phyloP scores from a whole-genome alignment of 257 asterid species.

The Petunia secreta region DNA sequence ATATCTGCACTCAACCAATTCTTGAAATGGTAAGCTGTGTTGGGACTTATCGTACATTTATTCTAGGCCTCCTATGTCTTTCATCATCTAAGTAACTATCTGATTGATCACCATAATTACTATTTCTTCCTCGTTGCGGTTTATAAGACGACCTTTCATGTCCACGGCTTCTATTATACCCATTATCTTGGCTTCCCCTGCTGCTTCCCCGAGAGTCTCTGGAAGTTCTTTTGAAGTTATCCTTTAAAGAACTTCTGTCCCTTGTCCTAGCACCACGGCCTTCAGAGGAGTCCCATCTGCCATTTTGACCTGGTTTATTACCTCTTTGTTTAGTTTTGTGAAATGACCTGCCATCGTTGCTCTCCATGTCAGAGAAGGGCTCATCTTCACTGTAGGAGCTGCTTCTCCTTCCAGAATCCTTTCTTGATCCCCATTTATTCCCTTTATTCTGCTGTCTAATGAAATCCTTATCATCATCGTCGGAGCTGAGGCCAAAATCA shows the following conservation, averaged over 20 bases:
- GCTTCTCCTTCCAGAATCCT: conserved; percentile 43
- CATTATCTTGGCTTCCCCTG: conserved; percentile 39
- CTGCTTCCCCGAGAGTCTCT: conserved; percentile 44
- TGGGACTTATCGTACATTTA: conserved; percentile 61
- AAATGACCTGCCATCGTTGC: conserved; percentile 44
- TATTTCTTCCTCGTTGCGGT: conserved; percentile 53
- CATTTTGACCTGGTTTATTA: conserved; percentile 32
- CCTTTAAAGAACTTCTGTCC: conserved; percentile 34
- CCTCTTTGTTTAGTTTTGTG: conserved; percentile 37
- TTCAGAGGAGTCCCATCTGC: conserved; percentile 31
- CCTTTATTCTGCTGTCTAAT: conserved; percentile 44
- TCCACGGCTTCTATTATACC: conserved; percentile 40
- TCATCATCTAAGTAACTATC: conserved; percentile 58
- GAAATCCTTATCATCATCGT: conserved; percentile 48
- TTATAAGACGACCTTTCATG: conserved; percentile 45
- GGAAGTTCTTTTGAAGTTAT: conserved; percentile 45
- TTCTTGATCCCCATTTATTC: conserved; percentile 41
- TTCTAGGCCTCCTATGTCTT: conserved; percentile 58
- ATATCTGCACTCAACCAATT: not conserved
- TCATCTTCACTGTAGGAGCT: conserved; percentile 37
- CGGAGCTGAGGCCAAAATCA: conserved; percentile 54
- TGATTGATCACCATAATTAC: conserved; percentile 36
- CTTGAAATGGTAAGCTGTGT: not conserved
- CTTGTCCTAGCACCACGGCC: conserved; percentile 35
- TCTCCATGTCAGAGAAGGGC: conserved; percentile 48